Evolutionary conservation across 768 basidiomycete species (phyloP).

Genomic region (Vararia minispora): DNA sequence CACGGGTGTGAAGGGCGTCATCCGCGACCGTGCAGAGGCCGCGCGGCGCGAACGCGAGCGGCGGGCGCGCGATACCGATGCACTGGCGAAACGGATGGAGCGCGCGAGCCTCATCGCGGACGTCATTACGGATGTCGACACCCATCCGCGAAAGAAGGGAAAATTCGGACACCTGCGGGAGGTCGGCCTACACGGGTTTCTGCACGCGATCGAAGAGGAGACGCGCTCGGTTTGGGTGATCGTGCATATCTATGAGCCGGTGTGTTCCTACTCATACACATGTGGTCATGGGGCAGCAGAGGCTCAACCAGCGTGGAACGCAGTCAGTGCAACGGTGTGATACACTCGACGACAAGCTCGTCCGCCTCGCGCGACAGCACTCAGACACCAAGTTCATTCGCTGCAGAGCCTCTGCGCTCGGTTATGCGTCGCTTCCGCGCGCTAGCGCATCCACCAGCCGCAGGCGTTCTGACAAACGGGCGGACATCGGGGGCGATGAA

Average conservation of each 20-base stretch:
- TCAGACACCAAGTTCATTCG: constrained; percentile 75
- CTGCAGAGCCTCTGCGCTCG: constrained; percentile 62
- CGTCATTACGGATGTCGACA: too few species aligned
- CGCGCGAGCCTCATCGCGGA: constrained; percentile 49
- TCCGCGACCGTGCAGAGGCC: constrained; percentile 71
- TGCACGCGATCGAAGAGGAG: constrained; percentile 67
- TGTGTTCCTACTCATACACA: constrained; percentile 25
- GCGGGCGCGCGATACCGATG: constrained; percentile 39
- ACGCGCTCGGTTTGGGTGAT: constrained; percentile 65
- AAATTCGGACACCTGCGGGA: constrained; percentile 73
- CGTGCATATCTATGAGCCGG: constrained; percentile 77
- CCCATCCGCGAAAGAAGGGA: too few species aligned
- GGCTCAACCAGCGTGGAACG: not conserved
- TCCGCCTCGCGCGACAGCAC: constrained; percentile 56
- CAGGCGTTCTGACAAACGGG: constrained; percentile 9
- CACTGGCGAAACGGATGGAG: constrained; percentile 48
- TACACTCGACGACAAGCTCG: constrained; percentile 52
- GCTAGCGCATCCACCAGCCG: constrained; percentile 8
- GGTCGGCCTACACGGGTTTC: constrained; percentile 62
- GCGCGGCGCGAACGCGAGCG: constrained; percentile 40
- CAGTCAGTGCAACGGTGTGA: constrained; percentile 74
- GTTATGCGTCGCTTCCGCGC: constrained; percentile 42
- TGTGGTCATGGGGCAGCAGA: not conserved
- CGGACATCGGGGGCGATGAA: constrained; percentile 24
- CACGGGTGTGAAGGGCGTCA: constrained; percentile 84